phyloP scores from a whole-genome alignment of 2,329 filamentous ascomycete species.

The Bimuria novae-zelandiae region DNA sequence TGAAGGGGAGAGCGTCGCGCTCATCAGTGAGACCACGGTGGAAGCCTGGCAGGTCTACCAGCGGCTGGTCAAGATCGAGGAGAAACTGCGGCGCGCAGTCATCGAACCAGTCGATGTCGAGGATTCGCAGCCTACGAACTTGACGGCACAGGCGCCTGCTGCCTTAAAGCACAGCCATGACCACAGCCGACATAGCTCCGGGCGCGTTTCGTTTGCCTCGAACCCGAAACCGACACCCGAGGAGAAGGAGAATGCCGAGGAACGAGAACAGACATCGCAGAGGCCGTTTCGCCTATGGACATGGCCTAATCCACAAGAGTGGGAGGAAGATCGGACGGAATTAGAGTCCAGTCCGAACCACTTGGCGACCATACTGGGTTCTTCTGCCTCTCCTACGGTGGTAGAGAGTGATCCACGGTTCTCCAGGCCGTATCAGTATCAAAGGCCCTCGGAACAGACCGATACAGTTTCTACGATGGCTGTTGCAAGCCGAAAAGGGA shows the following conservation, averaged over 20 bases:
- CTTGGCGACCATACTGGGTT: not conserved
- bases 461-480: not conserved
- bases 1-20: not conserved
- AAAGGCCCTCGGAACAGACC: too few species aligned
- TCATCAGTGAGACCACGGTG: conserved; percentile 17
- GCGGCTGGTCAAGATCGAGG: conserved; percentile 13
- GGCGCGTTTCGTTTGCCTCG: not conserved
- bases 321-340: not conserved
- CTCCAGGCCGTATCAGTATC: too few species aligned
- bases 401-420: not conserved
- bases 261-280: not conserved
- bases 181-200: not conserved
- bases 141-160: not conserved
- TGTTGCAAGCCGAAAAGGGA: not conserved
- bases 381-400: not conserved
- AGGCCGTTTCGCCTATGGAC: not conserved
- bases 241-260: not conserved
- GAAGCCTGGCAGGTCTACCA: conserved; percentile 29
- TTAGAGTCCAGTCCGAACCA: not conserved
- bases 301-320: not conserved
- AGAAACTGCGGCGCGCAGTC: not conserved
- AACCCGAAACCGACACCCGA: not conserved
- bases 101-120: not conserved
- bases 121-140: not conserved
- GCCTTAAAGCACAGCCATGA: not conserved